These are phyloP conservation scores for Amauroascus niger DNA, from an alignment of 2,329 filamentous ascomycete genomes.

Conservation along the genomic window DNA sequence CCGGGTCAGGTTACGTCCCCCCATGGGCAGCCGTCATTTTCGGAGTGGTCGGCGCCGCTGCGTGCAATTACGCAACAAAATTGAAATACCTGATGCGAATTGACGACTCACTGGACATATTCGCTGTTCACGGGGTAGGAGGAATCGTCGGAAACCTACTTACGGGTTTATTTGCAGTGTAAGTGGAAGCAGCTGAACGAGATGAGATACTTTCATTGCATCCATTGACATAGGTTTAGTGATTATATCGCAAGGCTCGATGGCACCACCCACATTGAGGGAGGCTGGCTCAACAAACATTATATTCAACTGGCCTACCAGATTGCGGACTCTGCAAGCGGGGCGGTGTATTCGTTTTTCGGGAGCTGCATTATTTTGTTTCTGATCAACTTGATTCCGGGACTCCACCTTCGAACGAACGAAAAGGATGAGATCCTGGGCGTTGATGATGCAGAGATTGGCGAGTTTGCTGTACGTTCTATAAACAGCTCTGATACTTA, in stretches of 20 bases:
- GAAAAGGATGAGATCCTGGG: slow-evolving; percentile 74
- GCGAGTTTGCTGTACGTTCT: slow-evolving; percentile 66
- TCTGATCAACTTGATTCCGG: slow-evolving; percentile 67
- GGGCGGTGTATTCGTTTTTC: slow-evolving; percentile 67
- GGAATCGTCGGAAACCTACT: slow-evolving; percentile 69
- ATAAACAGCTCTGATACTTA: slow-evolving; percentile 8
- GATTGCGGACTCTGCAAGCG: slow-evolving; percentile 67
- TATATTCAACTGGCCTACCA: slow-evolving; percentile 79
- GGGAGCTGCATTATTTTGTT: slow-evolving; percentile 71
- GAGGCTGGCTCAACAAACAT: slow-evolving; percentile 75
- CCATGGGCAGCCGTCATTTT: slow-evolving; percentile 75
- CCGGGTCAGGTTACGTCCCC: slow-evolving; percentile 76
- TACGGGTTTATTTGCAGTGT: slow-evolving; percentile 73
- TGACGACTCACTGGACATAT: slow-evolving; percentile 82
- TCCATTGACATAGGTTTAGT: slow-evolving; percentile 24
- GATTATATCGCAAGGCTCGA: slow-evolving; percentile 78
- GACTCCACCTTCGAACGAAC: slow-evolving; percentile 60
- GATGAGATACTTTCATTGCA: background rate
- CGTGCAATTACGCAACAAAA: slow-evolving; percentile 85
- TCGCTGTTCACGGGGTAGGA: slow-evolving; percentile 70
- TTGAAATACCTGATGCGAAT: slow-evolving; percentile 73
- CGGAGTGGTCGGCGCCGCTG: slow-evolving; percentile 62
- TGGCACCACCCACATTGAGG: slow-evolving; percentile 54
- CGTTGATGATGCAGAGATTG: slow-evolving; percentile 82
- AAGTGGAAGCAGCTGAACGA: slow-evolving; percentile 24